phyloP scores from a whole-genome alignment of 495 filamentous ascomycete species.

The Podospora sp. region DNA sequence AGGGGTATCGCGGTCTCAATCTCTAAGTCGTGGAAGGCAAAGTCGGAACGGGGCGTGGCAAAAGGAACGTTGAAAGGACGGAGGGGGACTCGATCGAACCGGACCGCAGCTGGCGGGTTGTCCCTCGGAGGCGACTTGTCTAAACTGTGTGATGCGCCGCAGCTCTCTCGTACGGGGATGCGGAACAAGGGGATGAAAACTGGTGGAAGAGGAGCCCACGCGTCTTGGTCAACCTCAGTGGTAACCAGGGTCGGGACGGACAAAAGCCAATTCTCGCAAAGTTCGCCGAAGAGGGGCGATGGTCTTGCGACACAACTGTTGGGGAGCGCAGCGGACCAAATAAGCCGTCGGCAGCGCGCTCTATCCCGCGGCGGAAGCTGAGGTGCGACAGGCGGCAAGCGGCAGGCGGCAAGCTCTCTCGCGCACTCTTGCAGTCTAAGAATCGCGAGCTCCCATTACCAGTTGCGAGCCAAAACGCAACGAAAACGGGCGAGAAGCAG shows the following conservation, averaged over 20 bases:
- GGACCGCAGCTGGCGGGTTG: slow-evolving; percentile 13
- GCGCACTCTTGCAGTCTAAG: slow-evolving; percentile 21
- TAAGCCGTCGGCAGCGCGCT: slow-evolving; percentile 5
- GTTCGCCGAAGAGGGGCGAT: not conserved
- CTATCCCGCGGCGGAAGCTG: slow-evolving; percentile 20
- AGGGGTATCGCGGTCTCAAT: slow-evolving; percentile 42
- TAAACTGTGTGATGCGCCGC: slow-evolving; percentile 2
- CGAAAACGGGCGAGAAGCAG: slow-evolving; percentile 18
- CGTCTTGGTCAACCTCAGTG: not conserved
- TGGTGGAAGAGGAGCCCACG: slow-evolving; percentile 1
- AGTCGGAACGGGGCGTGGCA: slow-evolving; percentile 26
- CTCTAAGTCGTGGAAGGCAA: slow-evolving; percentile 37
- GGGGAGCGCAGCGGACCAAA: not conserved
- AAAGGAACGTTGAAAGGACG: slow-evolving; percentile 25
- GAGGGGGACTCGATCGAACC: not conserved
- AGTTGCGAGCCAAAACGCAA: slow-evolving; percentile 27
- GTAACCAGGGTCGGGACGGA: slow-evolving; percentile 3
- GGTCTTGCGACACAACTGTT: not conserved
- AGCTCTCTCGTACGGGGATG: not conserved
- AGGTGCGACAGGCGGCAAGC: slow-evolving; percentile 26
- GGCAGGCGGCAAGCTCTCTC: slow-evolving; percentile 18
- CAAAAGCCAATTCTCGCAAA: slow-evolving; percentile 6
- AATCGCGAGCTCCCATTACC: slow-evolving; percentile 37
- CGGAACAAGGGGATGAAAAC: not conserved
- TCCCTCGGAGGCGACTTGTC: slow-evolving; percentile 5